Percentiles rank a stretch among this genome's conserved stretches.
Evolutionary conservation across 352 stramenopile genomes (phyloP).

Genomic region (Phytophthora pinifolia): DNA sequence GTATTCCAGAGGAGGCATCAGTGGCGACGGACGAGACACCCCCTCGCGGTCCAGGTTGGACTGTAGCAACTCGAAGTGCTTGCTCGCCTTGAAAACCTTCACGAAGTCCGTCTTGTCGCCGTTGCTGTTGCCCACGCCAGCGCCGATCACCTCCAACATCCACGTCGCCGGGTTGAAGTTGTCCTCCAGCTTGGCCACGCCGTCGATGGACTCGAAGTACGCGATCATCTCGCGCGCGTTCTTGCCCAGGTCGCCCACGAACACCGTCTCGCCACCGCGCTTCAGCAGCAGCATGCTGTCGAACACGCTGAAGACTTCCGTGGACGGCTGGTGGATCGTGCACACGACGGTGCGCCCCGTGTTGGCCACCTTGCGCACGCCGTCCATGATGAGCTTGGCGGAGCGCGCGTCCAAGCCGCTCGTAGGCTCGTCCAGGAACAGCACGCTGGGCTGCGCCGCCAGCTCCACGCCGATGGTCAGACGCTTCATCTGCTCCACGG

Average conservation of each 20-base stretch:
- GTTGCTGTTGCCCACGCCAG: slow-evolving; percentile 10
- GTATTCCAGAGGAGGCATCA: slow-evolving; percentile 29
- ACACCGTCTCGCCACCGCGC: background rate
- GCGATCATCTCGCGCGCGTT: too few species aligned
- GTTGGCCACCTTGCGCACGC: slow-evolving; percentile 81
- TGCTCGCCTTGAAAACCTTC: slow-evolving; percentile 25
- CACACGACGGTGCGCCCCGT: slow-evolving; percentile 76
- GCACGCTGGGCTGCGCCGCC: background rate
- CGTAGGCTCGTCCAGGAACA: slow-evolving; percentile 57
- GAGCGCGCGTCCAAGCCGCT: slow-evolving; percentile 77
- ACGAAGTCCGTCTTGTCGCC: slow-evolving; percentile 31
- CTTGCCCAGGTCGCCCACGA: too few species aligned
- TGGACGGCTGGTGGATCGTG: slow-evolving; percentile 52
- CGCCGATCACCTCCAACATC: slow-evolving; percentile 19
- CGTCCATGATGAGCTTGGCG: slow-evolving; percentile 60
- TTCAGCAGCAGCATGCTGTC: background rate
- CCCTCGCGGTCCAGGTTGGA: slow-evolving; percentile 26
- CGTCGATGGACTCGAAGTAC: too few species aligned
- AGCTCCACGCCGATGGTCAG: slow-evolving; percentile 3
- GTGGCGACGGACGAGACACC: slow-evolving; percentile 17
- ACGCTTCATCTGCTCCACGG: background rate
- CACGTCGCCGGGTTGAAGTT: slow-evolving; percentile 35
- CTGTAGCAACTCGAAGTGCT: slow-evolving; percentile 21
- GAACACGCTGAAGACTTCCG: slow-evolving; percentile 63
- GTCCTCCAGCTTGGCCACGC: too few species aligned